Evolutionary conservation across 805 yeast genomes (phyloP).

Genomic region (Millerago galiae): DNA sequence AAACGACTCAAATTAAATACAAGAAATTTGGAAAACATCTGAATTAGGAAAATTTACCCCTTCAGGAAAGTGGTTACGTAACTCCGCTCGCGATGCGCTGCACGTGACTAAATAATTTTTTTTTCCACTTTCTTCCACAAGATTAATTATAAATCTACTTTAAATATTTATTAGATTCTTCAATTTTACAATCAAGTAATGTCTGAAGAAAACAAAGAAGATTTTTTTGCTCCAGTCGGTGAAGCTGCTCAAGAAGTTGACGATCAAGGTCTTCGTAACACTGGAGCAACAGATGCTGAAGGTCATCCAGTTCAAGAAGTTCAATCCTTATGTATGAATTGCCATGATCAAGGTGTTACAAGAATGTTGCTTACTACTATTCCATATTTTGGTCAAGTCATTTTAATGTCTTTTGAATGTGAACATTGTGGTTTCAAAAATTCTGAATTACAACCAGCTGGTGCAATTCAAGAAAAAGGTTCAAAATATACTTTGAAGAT

Average conservation of each 20-base stretch:
- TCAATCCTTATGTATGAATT: slow-evolving; percentile 93
- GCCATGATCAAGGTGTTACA: slow-evolving; percentile 81
- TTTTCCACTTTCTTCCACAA: slow-evolving; percentile 6
- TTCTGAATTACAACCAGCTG: slow-evolving; percentile 94
- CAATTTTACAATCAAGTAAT: background rate
- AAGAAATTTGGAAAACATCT: background rate
- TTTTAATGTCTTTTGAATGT: slow-evolving; percentile 92
- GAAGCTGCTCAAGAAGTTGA: slow-evolving; percentile 46
- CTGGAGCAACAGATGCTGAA: slow-evolving; percentile 77
- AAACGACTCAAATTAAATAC: background rate
- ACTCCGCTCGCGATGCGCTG: background rate
- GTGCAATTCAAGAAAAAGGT: slow-evolving; percentile 86
- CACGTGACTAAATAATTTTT: slow-evolving; percentile 2
- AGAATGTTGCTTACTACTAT: slow-evolving; percentile 78
- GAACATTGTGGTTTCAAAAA: slow-evolving; percentile 91
- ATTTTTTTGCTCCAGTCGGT: slow-evolving; percentile 54
- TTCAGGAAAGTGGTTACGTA: background rate
- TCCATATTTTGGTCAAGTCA: slow-evolving; percentile 87
- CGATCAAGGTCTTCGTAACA: slow-evolving; percentile 44
- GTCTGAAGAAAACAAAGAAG: slow-evolving; percentile 25
- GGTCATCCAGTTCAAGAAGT: slow-evolving; percentile 96
- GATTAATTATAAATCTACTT: no score
- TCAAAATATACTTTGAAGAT: slow-evolving; percentile 62
- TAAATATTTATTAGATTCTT: background rate
- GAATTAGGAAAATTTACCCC: background rate